Base-by-base conservation (phyloP, 768 basidiomycete species). In the Pulveroboletus frians region DNA sequence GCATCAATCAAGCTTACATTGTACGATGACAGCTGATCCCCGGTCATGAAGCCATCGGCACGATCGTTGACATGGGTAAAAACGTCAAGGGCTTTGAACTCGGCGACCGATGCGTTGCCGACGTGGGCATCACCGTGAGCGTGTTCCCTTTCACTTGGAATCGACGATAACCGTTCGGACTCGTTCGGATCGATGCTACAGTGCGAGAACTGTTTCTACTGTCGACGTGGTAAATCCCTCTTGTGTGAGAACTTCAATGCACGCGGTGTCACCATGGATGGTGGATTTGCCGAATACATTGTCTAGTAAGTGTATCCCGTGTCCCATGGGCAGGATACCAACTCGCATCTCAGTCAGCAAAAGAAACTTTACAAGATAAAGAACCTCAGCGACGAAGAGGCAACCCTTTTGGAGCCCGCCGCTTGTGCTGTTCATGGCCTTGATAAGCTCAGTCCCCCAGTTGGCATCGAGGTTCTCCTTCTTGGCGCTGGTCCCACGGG, bases 401-500 rank as follows among this genome's bases (percentile, higher is more conserved):
- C 91, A 1, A 92, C 89, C 3, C 79, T 95, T 17, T 75, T 93
- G 31, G 92, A 94, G 63, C 92, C 92, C 35, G 88, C 90, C 4
- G 85, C 92, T 5, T 95, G 92, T 56, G 92, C 92, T 29, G 80
- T 95, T 43, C 92, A 95, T 65, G 92, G 92, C 6, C 81, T 93
- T 53, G 92, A 95, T 70, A 90, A 91, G 66, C 79, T 95, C 49
- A 79, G 74, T 49, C 84, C 88, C 1, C 80, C 84, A 4, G 88
- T 92, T 50, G 92, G 92, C 23, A 73, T 87, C 35, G 89, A 92
- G 43, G 90, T 87, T 17, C 79, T 95, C 45, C 73, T 94, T 31
- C 76, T 93, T 39, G 92, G 92, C 43, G 88, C 92, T n/a, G 92
- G 92, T 11, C 91, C 92, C 1, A 94, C 92, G 4, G 87, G 92